Evolutionary conservation across 2,329 filamentous ascomycete genomes (phyloP).

Genomic region (Hypoxylon sp.): DNA sequence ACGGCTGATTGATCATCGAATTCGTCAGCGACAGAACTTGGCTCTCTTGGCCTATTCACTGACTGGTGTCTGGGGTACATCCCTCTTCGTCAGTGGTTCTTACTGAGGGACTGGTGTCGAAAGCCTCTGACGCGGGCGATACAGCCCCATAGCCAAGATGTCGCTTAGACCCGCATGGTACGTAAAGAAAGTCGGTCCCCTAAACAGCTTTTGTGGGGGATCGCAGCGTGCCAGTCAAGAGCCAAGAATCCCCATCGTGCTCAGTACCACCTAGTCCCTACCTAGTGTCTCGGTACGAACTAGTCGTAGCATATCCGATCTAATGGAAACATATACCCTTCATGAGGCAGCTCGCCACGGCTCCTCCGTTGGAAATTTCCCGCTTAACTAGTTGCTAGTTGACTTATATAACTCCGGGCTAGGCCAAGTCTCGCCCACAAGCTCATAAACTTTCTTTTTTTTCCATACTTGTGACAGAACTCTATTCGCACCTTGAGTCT

Average conservation of each 20-base stretch:
- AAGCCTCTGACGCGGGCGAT: constrained; percentile 33
- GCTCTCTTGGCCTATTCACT: constrained; percentile 20
- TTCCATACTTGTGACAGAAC: constrained; percentile 8
- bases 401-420: constrained; percentile 32
- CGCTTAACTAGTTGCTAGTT: constrained; percentile 14
- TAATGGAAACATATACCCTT: constrained; percentile 35
- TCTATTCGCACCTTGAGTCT: constrained; percentile 6
- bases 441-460: not conserved
- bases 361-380: constrained; percentile 26
- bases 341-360: constrained; percentile 37
- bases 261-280: constrained; percentile 29
- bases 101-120: constrained; percentile 20
- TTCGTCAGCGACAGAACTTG: constrained; percentile 19
- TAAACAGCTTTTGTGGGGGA: constrained; percentile 41
- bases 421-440: constrained; percentile 13
- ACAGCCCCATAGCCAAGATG: constrained; percentile 37
- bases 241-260: constrained; percentile 40
- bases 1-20: constrained; percentile 19
- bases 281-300: constrained; percentile 24
- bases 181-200: constrained; percentile 38
- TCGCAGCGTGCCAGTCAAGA: constrained; percentile 35
- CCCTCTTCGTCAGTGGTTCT: constrained; percentile 1
- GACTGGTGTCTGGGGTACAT: constrained; percentile 4
- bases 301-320: constrained; percentile 37
- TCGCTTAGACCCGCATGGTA: constrained; percentile 36